phyloP scores from a whole-genome alignment of 2,329 filamentous ascomycete species.

The Apiospora koreana region DNA sequence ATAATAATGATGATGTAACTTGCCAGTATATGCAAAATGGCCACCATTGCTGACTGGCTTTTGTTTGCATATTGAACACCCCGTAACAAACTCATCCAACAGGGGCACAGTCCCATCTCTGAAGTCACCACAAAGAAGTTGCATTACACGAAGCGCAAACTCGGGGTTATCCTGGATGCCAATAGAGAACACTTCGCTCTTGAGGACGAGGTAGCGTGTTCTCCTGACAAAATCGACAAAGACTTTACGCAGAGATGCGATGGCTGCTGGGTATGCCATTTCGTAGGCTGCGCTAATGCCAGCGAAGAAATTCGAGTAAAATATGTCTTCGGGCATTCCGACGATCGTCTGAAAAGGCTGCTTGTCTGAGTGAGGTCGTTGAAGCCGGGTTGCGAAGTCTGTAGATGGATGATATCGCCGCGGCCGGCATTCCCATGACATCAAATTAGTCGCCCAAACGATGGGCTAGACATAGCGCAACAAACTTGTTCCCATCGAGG shows the following conservation, averaged over 20 bases:
- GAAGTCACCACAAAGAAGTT: background rate
- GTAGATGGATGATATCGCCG: background rate
- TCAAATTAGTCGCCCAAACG: too few relatives aligned
- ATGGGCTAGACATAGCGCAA: too few relatives aligned
- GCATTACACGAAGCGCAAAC: background rate
- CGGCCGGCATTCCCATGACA: too few relatives aligned
- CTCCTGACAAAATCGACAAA: background rate
- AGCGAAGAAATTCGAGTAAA: background rate
- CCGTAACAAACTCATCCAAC: background rate
- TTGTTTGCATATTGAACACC: background rate
- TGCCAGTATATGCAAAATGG: background rate
- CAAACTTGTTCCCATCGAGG: too few relatives aligned
- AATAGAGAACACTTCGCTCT: background rate
- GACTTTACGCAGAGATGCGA: background rate
- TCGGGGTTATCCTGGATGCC: background rate
- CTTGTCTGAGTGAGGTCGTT: background rate
- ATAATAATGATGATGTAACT: fast-evolving
- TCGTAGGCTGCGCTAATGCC: background rate
- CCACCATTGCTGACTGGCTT: fast-evolving
- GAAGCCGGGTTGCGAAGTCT: background rate
- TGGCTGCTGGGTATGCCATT: background rate
- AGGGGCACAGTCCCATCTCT: background rate
- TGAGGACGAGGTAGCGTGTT: background rate
- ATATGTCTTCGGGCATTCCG: background rate
- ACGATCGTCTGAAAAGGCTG: fast-evolving